phyloP scores from a whole-genome alignment of 2,329 filamentous ascomycete species.

The Colletotrichum sidae region DNA sequence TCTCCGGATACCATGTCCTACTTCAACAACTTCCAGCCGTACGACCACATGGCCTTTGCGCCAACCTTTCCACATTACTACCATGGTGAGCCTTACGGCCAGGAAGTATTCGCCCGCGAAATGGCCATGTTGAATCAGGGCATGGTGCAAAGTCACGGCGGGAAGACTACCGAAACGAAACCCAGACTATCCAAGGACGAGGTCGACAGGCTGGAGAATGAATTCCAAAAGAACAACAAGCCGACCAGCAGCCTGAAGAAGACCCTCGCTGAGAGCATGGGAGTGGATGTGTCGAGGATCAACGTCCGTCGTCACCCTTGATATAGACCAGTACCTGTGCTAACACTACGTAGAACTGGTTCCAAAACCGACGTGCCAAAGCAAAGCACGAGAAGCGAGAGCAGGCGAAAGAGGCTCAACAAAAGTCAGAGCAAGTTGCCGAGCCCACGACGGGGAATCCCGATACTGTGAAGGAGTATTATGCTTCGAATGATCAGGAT shows the following conservation, averaged over 20 bases:
- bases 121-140: conserved; percentile 38
- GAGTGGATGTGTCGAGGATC: conserved; percentile 72
- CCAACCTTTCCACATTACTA: conserved; percentile 30
- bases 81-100: conserved; percentile 25
- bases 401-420: conserved; percentile 58
- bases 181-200: conserved; percentile 68
- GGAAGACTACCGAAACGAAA: conserved; percentile 59
- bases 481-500: conserved; percentile 45
- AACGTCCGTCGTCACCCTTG: conserved; percentile 58
- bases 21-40: conserved; percentile 34
- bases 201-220: conserved; percentile 68
- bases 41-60: conserved; percentile 25
- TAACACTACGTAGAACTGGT: conserved; percentile 70
- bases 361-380: conserved; percentile 74
- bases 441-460: conserved; percentile 47
- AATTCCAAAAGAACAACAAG: conserved; percentile 74
- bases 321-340: conserved; percentile 28
- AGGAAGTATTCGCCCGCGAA: conserved; percentile 14
- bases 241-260: conserved; percentile 72
- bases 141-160: conserved; percentile 20
- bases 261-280: conserved; percentile 69
- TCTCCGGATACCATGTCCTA: conserved; percentile 7
- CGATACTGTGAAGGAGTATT: conserved; percentile 49
- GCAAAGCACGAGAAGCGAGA: conserved; percentile 73
- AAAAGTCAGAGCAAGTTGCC: conserved; percentile 47